Evolutionary conservation across 495 filamentous ascomycete genomes (phyloP).

Genomic region (Aspergillus wentii): DNA sequence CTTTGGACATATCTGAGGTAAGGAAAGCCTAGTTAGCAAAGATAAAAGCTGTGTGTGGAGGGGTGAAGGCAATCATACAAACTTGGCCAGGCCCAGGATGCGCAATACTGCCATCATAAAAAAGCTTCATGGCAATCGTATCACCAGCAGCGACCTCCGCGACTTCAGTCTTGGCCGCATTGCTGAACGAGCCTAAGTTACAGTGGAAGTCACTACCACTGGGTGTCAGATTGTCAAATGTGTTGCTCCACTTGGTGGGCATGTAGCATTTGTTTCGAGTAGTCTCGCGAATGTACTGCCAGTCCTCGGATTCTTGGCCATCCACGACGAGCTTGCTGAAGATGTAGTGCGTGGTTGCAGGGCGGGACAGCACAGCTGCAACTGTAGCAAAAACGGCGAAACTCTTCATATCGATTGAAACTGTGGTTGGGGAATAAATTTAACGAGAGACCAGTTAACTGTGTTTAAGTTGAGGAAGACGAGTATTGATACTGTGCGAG

Average conservation of each 20-base stretch:
- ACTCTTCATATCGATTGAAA: too few relatives aligned
- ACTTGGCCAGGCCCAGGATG: constrained; percentile 20
- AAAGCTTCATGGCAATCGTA: constrained; percentile 18
- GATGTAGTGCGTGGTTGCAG: constrained; percentile 19
- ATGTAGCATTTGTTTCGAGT: constrained; percentile 13
- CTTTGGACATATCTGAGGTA: constrained; percentile 39
- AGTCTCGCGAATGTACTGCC: constrained; percentile 18
- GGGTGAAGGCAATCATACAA: constrained; percentile 11
- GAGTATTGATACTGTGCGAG: too few relatives aligned
- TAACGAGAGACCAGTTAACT: too few relatives aligned
- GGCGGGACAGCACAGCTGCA: too few relatives aligned
- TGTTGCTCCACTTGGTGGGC: constrained; percentile 14
- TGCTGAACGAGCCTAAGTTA: constrained; percentile 16
- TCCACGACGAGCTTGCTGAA: constrained; percentile 18
- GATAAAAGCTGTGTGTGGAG: constrained; percentile 30
- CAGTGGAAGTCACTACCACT: constrained; percentile 17
- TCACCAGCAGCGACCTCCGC: constrained; percentile 16
- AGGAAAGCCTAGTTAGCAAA: constrained; percentile 37
- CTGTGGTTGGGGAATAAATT: too few relatives aligned
- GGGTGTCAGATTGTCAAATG: constrained; percentile 17
- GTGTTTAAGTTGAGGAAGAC: too few relatives aligned
- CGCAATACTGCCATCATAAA: constrained; percentile 10
- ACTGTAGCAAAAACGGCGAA: too few relatives aligned
- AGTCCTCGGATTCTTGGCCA: constrained; percentile 9
- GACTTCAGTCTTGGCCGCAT: constrained; percentile 16